phyloP scores from a whole-genome alignment of 257 asterid species.

The Solanum acaule region DNA sequence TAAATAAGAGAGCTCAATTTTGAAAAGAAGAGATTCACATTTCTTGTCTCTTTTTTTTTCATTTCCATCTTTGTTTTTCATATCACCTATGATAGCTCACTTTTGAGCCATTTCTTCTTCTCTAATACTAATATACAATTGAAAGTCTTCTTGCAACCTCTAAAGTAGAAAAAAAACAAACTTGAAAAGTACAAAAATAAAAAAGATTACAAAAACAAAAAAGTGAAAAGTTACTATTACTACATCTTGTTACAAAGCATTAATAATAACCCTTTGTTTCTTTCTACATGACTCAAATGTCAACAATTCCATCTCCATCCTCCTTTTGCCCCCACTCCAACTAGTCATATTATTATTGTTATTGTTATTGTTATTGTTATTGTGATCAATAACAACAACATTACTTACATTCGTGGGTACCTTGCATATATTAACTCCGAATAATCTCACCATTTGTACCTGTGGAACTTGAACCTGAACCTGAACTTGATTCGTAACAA shows the following conservation, averaged over 20 bases:
- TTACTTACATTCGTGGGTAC: constrained; percentile 10
- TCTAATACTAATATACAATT: constrained; percentile 1
- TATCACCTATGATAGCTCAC: background rate
- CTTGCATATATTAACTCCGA: constrained; percentile 62
- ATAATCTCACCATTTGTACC: constrained; percentile 40
- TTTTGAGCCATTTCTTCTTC: constrained; percentile 3
- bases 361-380: constrained; percentile 22
- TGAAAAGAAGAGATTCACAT: background rate
- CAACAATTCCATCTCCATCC: constrained; percentile 47
- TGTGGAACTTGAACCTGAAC: background rate
- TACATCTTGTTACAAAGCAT: constrained; percentile 44
- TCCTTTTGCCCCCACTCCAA: constrained; percentile 42
- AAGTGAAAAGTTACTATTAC: background rate
- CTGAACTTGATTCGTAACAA: background rate
- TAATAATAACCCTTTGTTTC: constrained; percentile 57
- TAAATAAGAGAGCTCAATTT: background rate
- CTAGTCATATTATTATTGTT: background rate
- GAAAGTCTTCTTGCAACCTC: background rate
- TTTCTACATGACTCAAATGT: constrained; percentile 39
- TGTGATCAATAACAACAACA: background rate
- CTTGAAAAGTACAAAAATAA: background rate
- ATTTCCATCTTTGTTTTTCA: background rate
- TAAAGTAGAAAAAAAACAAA: background rate
- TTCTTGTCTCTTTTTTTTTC: background rate
- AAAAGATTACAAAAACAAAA: background rate